phyloP scores from a whole-genome alignment of 2,329 filamentous ascomycete species.

The Magnaporthiopsis rhizophila region DNA sequence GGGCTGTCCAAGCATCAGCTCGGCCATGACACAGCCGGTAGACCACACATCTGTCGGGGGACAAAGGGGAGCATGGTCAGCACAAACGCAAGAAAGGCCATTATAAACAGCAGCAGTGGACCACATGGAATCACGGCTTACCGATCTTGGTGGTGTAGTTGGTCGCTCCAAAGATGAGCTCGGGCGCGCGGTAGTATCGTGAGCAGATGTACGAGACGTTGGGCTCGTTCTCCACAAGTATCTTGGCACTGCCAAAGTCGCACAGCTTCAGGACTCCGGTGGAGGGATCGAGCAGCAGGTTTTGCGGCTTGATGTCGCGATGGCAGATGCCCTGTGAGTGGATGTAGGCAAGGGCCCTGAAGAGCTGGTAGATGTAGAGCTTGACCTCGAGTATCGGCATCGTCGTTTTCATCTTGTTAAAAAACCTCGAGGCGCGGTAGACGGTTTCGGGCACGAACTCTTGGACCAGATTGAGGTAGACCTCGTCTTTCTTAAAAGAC shows the following conservation, averaged over 20 bases:
- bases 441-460: conserved; percentile 98
- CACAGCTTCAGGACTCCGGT: conserved; percentile 93
- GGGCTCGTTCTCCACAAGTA: conserved; percentile 95
- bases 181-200: conserved; percentile 94
- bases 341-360: conserved; percentile 96
- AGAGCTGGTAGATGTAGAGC: conserved; percentile 98
- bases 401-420: conserved; percentile 99
- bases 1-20: conserved; percentile 96
- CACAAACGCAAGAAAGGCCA: neutral
- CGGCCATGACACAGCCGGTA: conserved; percentile 97
- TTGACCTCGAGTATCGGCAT: conserved; percentile 99
- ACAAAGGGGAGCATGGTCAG: conserved; percentile 10
- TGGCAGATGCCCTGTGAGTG: conserved; percentile 99
- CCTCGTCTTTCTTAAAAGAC: conserved; percentile 75
- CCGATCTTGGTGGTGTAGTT: conserved; percentile 99
- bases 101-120: neutral
- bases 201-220: conserved; percentile 99
- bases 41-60: conserved; percentile 82
- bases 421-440: conserved; percentile 94
- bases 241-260: conserved; percentile 98
- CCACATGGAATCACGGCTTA: conserved; percentile 38
- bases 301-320: conserved; percentile 98
- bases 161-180: conserved; percentile 96
- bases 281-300: conserved; percentile 83
- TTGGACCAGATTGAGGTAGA: conserved; percentile 96